Evolutionary conservation across 441 rosid species (phyloP).

Genomic region (Arabidopsis lyrata): DNA sequence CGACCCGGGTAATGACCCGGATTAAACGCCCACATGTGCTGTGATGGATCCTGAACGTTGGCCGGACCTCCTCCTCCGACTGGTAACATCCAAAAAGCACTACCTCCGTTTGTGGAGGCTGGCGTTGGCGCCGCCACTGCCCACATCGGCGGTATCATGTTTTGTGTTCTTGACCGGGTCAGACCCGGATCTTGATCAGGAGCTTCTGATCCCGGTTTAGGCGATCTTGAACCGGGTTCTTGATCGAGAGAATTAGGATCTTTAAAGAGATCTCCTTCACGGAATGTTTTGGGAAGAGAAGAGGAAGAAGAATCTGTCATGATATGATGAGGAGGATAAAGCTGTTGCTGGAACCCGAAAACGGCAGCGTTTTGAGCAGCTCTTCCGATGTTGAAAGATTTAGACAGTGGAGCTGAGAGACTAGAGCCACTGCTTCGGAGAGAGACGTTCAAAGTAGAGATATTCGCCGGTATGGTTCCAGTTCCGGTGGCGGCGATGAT

Average conservation of each 20-base stretch:
- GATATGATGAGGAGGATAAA: constrained; percentile 52
- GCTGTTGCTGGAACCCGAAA: constrained; percentile 67
- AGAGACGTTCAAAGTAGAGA: constrained; percentile 65
- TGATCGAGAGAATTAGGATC: constrained; percentile 46
- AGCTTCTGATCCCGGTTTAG: constrained; percentile 18
- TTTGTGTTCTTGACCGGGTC: constrained; percentile 42
- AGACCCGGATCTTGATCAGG: constrained; percentile 36
- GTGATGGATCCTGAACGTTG: constrained; percentile 47
- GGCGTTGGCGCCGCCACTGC: constrained; percentile 55
- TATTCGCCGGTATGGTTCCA: constrained; percentile 62
- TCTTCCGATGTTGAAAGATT: constrained; percentile 46
- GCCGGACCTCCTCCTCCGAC: constrained; percentile 55
- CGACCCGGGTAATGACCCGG: constrained; percentile 57
- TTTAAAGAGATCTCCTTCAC: constrained; percentile 65
- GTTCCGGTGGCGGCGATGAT: constrained; percentile 56
- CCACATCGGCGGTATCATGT: constrained; percentile 66
- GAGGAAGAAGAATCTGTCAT: constrained; percentile 35
- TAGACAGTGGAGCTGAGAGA: constrained; percentile 57
- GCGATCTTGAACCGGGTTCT: neutral
- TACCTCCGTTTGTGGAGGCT: constrained; percentile 55
- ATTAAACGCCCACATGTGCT: constrained; percentile 64
- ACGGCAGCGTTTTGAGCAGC: constrained; percentile 40
- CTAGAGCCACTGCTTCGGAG: constrained; percentile 56
- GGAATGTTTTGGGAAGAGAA: constrained; percentile 54
- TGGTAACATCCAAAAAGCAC: constrained; percentile 74